Evolutionary conservation across 2,329 filamentous ascomycete genomes (phyloP).

Genomic region (Stromatinia cepivora): DNA sequence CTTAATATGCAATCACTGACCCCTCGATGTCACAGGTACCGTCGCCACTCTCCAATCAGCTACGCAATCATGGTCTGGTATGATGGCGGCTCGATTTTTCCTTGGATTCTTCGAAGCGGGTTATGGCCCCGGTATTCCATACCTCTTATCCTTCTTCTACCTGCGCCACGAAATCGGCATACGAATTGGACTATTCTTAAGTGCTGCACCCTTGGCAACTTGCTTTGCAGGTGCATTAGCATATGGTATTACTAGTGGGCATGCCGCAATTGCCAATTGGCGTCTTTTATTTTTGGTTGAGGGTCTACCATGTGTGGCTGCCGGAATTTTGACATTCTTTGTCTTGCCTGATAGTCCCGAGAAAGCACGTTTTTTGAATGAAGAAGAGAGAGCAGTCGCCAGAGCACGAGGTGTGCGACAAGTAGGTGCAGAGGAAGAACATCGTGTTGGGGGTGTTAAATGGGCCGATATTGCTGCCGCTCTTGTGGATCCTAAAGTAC

Average conservation of each 20-base stretch:
- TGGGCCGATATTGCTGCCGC: constrained; percentile 50
- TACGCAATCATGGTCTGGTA: constrained; percentile 41
- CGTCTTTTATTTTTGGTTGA: constrained; percentile 65
- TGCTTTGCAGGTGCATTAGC: constrained; percentile 69
- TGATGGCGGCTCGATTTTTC: constrained; percentile 44
- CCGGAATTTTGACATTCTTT: constrained; percentile 56
- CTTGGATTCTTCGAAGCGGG: constrained; percentile 44
- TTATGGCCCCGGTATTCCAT: constrained; percentile 44
- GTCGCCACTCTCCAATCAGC: constrained; percentile 49
- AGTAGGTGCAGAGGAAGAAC: constrained; percentile 51
- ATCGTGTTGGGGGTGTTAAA: constrained; percentile 49
- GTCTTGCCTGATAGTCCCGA: constrained; percentile 54
- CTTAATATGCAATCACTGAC: not conserved
- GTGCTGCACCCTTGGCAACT: constrained; percentile 63
- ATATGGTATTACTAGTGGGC: constrained; percentile 66
- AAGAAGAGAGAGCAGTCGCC: constrained; percentile 52
- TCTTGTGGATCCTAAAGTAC: constrained; percentile 48
- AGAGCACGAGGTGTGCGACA: constrained; percentile 54
- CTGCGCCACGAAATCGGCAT: constrained; percentile 63
- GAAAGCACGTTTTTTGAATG: constrained; percentile 51
- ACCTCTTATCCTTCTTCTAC: constrained; percentile 51
- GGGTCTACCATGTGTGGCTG: constrained; percentile 58
- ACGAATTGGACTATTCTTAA: constrained; percentile 69
- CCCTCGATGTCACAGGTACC: not conserved
- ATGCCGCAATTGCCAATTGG: constrained; percentile 58